Evolutionary conservation across 257 asterid genomes (phyloP), one percentile per base, ranked within the genome.

Genomic region (Jaltomata sinuosa): DNA sequence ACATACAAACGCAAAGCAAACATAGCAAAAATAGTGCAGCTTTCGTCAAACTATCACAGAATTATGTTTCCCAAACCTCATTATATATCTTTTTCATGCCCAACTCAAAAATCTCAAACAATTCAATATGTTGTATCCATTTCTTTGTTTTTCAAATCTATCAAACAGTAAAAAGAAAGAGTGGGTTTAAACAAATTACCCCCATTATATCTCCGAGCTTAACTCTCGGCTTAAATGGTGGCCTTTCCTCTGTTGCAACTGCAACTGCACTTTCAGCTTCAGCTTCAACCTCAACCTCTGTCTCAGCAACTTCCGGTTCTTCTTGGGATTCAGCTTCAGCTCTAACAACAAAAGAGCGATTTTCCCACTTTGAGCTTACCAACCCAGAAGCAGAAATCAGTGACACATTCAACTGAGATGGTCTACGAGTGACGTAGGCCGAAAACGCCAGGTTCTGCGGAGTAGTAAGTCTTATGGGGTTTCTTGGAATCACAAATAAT

Each of bases 131-230:
- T 19, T 16, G 9, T 18, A 12, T 18, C 27, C 80, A 36, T 19
- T 19, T 11, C 52, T n/a, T n/a, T 25, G 19, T 38, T 38, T 8
- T 8, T 38, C 6, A 71, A 29, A 71, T 19, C 57, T 74, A 27
- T n/a, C 53, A 61, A 68, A 49, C 25, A 77, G 6, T 8, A 77
- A 10, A n/a, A 25, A 54, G 21, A 31, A 18, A 72, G 1, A 81
- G 42, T 29, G n/a, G 74, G 11, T 36, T 88, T 36, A 25, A 84
- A 61, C 21, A 25, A 59, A 72, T 64, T 93, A 96, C 99, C 98
- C 98, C 98, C 99, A 96, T 96, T 38, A 96, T 85, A 76, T 96
- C 99, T 64, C 98, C 99, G 50, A 96, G 97, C 87, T 91, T 94
- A 62, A 87, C 83, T 84, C 95, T 89, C 18, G 95, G 92, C 87